Conservation (phyloP, 192 early-diverging fungal species). For the Backusella mclennaniae region DNA sequence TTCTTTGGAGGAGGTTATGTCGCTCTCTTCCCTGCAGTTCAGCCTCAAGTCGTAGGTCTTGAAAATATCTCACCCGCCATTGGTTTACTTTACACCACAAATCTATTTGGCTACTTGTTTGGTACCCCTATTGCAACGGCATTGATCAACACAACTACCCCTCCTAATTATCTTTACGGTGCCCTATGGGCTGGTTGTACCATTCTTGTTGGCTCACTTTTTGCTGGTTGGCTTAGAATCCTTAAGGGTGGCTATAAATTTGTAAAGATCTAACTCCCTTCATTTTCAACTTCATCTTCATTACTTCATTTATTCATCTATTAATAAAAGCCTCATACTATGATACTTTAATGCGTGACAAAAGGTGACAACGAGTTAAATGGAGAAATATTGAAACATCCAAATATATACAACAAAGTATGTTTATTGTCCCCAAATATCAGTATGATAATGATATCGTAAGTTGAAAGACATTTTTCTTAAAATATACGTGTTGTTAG, state of each 20-base stretch:
- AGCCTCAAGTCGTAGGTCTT: conserved; percentile 37
- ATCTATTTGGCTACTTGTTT: conserved; percentile 44
- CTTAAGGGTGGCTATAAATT: conserved; percentile 22
- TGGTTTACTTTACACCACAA: conserved; percentile 40
- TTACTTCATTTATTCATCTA: neutral
- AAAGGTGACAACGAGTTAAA: too few relatives aligned
- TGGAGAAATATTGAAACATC: too few relatives aligned
- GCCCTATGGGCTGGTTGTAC: conserved; percentile 23
- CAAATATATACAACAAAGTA: too few relatives aligned
- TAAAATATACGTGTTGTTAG: too few relatives aligned
- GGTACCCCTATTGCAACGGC: conserved; percentile 41
- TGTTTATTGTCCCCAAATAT: too few relatives aligned
- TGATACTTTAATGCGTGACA: too few relatives aligned
- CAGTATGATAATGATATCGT: too few relatives aligned
- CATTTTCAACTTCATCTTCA: neutral
- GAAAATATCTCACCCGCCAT: conserved; percentile 36
- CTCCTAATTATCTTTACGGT: conserved; percentile 14
- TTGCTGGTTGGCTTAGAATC: conserved; percentile 20
- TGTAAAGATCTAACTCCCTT: conserved; percentile 1
- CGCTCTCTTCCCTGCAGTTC: conserved; percentile 38
- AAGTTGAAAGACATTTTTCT: too few relatives aligned
- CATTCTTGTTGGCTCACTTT: conserved; percentile 14
- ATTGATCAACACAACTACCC: conserved; percentile 19
- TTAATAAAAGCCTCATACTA: neutral
- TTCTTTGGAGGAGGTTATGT: conserved; percentile 48